A percentile compares a stretch with the other conserved stretches of the same genome.
Conservation (phyloP, 345 rosid species). For the Xanthoceras sorbifolium region DNA sequence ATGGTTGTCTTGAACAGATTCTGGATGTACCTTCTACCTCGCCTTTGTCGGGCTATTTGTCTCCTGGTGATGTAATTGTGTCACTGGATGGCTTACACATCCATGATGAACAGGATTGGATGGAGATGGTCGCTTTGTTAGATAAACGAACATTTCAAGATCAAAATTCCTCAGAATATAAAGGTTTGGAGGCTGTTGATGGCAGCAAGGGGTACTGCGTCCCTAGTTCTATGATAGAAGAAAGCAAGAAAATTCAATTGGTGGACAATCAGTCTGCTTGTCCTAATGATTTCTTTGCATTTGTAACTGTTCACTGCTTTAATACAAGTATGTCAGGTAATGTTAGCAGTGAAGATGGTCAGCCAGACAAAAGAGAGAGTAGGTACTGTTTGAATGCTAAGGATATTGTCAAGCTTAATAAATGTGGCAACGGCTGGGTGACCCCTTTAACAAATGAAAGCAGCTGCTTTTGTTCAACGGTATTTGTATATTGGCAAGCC, state of each 20-base stretch:
- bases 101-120: conserved; percentile 65
- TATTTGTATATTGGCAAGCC: conserved; percentile 22
- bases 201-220: conserved; percentile 77
- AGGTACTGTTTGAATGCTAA: conserved; percentile 64
- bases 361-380: conserved; percentile 25
- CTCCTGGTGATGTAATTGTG: conserved; percentile 70
- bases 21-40: conserved; percentile 64
- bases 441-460: conserved; percentile 37
- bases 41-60: conserved; percentile 70
- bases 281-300: conserved; percentile 55
- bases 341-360: conserved; percentile 22
- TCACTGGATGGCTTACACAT: conserved; percentile 68
- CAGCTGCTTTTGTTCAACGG: conserved; percentile 62
- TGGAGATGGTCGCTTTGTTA: conserved; percentile 43
- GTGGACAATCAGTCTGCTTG: conserved; percentile 48
- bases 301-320: conserved; percentile 47
- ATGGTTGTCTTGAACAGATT: conserved; percentile 47
- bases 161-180: conserved; percentile 38
- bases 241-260: conserved; percentile 37
- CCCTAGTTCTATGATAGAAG: conserved; percentile 50
- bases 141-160: conserved; percentile 39
- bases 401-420: conserved; percentile 64
- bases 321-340: conserved; percentile 20
- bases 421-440: conserved; percentile 63
- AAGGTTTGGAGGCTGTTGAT: conserved; percentile 30